Conservation (phyloP, 192 early-diverging fungal genomes). For the Rhizoclosmatium sp. region DNA sequence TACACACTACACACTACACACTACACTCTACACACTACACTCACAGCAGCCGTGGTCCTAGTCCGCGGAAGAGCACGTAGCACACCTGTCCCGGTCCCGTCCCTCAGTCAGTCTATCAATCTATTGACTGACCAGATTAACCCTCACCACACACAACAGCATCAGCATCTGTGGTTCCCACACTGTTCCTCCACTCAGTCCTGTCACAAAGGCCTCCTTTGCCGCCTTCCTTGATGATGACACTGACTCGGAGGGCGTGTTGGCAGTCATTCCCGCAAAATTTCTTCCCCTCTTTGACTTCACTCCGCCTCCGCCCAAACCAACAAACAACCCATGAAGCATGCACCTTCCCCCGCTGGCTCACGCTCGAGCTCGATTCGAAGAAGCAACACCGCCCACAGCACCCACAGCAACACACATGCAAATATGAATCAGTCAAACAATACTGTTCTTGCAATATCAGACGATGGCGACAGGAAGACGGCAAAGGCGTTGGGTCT, state of each 20-base stretch:
- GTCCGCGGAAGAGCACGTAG: conserved; percentile 38
- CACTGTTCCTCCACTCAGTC: conserved; percentile 50
- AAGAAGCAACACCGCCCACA: neutral
- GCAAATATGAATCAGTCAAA: neutral
- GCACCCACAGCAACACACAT: neutral
- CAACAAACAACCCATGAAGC: neutral
- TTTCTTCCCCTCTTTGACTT: too few relatives aligned
- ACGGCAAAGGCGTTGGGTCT: neutral
- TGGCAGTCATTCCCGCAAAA: too few relatives aligned
- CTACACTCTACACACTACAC: neutral
- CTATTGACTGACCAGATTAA: neutral
- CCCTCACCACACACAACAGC: conserved; percentile 35
- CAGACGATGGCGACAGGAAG: conserved; percentile 11
- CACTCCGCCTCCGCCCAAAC: neutral
- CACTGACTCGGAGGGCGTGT: too few relatives aligned
- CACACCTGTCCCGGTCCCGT: conserved; percentile 16
- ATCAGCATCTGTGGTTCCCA: conserved; percentile 45
- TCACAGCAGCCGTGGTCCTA: neutral
- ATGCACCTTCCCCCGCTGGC: neutral
- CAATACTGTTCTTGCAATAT: neutral
- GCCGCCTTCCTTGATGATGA: neutral
- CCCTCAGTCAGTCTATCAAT: too few relatives aligned
- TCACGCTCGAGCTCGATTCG: neutral
- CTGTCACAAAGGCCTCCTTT: conserved; percentile 54
- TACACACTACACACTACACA: neutral